Percentiles rank a stretch among this genome's conserved stretches.
Conservation (phyloP, 331 rosid genomes). For the Acacia concinna region DNA sequence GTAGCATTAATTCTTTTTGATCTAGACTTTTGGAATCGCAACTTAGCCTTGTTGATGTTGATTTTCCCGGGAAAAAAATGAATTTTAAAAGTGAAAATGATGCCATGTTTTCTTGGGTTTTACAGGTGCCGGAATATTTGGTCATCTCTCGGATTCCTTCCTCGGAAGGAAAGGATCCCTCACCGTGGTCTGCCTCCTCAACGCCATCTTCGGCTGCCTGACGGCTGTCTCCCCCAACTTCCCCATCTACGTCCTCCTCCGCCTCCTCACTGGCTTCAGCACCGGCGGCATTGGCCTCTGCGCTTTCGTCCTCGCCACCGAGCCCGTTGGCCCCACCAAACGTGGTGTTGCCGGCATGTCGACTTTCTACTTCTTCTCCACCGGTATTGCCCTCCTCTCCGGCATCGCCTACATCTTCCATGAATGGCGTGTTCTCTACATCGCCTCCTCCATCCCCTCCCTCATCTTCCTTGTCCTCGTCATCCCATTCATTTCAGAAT, state of each 20-base stretch:
- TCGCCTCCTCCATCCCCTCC: conserved; percentile 75
- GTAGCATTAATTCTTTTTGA: too few relatives aligned
- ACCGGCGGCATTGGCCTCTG: conserved; percentile 81
- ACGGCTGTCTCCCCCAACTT: conserved; percentile 69
- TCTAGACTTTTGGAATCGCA: too few relatives aligned
- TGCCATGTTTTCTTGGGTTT: background rate
- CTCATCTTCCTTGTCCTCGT: conserved; percentile 46
- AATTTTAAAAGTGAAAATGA: background rate
- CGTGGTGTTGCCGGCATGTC: conserved; percentile 79
- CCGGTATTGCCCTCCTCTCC: conserved; percentile 65
- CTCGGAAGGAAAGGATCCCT: conserved; percentile 82
- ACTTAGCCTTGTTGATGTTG: too few relatives aligned
- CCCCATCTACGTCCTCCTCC: conserved; percentile 51
- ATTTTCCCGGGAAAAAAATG: too few relatives aligned
- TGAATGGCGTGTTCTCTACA: conserved; percentile 69
- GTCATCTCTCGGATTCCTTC: conserved; percentile 72
- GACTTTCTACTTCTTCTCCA: conserved; percentile 80
- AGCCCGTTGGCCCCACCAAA: conserved; percentile 62
- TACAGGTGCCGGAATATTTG: conserved; percentile 84
- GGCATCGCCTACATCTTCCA: conserved; percentile 58
- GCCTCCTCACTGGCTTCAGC: conserved; percentile 75
- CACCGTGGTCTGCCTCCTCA: conserved; percentile 55
- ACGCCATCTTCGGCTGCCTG: conserved; percentile 61
- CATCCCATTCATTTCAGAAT: conserved; percentile 72
- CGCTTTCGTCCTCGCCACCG: conserved; percentile 83